Evolutionary conservation across 306 rosid genomes (phyloP), one percentile per base, ranked within the genome.

Genomic region (Rubus parviflorus): DNA sequence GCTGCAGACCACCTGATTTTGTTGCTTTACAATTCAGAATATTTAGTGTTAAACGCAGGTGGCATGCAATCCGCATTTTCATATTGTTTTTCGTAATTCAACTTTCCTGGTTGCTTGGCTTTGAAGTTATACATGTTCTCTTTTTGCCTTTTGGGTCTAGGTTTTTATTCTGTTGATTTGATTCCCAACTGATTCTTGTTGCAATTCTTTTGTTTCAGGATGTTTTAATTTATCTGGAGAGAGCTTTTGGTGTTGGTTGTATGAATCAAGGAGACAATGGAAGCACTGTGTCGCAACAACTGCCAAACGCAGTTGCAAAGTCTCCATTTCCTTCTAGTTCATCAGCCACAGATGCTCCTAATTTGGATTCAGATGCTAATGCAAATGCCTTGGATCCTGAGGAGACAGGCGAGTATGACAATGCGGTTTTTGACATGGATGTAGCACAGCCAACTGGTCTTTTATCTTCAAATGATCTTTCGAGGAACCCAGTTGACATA

Each of bases 221-320:
- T 81, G 99, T 91, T 64, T 77, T 96, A 81, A 74, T 89, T 42
- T 90, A 93, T 80, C 81, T 96, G 88, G 99, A 91, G 82, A 96
- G 87, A 72, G 88, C 93, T 80, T 92, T 91, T 81, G 94, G 94
- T 83, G 92, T 87, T 79, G 69, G 94, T 82, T 86, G 82, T 70
- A 73, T 68, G 12, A 84, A 83, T 88, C 99, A 93, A 82, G 88
- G 86, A 76, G 98, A 91, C 79, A 80, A 30, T 83, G 96, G 87
- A 77, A 85, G 78, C 81, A 68, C 84, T 11, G 76, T 81, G 49
- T 89, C 40, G 47, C 99, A 87, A 62, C 97, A 85, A 80, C 67
- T 94, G 81, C 82, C 88, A 49, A 91, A 80, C 81, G 77, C 81
- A 67, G 83, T 85, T 58, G 57, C 89, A 22, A 96, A 90, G 79